phyloP scores from a whole-genome alignment of 495 filamentous ascomycete species.

The Trichoderma reesei region DNA sequence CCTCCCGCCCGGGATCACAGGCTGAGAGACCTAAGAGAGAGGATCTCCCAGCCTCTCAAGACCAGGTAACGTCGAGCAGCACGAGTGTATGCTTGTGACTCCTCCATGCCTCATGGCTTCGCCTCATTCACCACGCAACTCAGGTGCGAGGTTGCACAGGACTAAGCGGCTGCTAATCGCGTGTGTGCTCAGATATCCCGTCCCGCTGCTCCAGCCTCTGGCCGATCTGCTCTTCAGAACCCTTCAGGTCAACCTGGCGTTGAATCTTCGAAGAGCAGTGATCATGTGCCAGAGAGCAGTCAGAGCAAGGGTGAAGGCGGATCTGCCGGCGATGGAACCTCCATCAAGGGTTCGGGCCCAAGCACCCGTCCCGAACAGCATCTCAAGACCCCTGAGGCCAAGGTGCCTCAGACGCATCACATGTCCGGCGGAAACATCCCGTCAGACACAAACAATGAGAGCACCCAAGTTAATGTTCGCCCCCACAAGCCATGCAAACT shows the following conservation, averaged over 20 bases:
- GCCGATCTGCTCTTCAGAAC: not conserved
- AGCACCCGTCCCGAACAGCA: not conserved
- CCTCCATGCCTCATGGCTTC: not conserved
- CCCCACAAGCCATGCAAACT: not conserved
- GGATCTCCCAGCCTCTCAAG: not conserved
- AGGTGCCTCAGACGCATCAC: not conserved
- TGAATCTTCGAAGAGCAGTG: not conserved
- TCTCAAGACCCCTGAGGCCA: not conserved
- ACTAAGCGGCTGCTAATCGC: not conserved
- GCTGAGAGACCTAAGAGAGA: not conserved
- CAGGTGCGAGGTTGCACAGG: constrained; percentile 1
- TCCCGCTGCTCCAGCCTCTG: not conserved
- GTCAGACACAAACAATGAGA: not conserved
- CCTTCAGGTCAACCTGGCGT: not conserved
- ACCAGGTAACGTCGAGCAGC: not conserved
- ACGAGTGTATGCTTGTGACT: not conserved
- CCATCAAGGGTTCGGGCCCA: not conserved
- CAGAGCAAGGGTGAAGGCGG: not conserved
- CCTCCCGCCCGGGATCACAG: not conserved
- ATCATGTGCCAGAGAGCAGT: not conserved
- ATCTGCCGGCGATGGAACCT: not conserved
- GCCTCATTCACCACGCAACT: not conserved
- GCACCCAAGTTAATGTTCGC: not conserved
- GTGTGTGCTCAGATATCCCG: not conserved
- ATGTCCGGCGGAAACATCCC: not conserved